Base-by-base conservation (phyloP, 2,329 filamentous ascomycete genomes). In the Parafenestella ontariensis region DNA sequence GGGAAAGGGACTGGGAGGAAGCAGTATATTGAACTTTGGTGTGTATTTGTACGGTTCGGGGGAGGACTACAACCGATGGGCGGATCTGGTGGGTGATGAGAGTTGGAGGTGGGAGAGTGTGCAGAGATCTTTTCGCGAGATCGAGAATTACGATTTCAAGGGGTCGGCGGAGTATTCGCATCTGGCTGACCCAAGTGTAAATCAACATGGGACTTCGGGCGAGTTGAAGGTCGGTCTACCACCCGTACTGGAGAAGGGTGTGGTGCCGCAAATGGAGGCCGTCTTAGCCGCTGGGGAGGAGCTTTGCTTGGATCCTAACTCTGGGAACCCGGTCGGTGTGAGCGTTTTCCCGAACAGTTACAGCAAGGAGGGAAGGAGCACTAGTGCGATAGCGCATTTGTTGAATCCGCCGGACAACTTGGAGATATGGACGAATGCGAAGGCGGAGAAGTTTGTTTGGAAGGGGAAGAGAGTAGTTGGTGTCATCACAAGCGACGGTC, bases 61-160 rank as follows among this genome's bases (percentile, higher is more conserved):
- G 1, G 84, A 85, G 46, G 87, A 89, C 58, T 89, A 85, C 55
- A 80, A 89, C 24, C 79, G 84, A 48, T 88, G 86, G 85, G 85
- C 85, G 1, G 72, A 77, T 0, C 56, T 82, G 1, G 81, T 85
- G 0, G 84, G 73, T 0, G 86, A 89, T 58, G 79, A 85, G 4
- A 66, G 73, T 0, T 89, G 82, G 69, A 59, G 63, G 2, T 89
- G 86, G 86, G 72, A 81, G 1, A 74, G 78, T 39, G 82, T 85
- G 24, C 78, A 83, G 52, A 54, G 70, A 3, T 77, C 82, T 0
- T 84, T 82, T 62, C 82, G 83, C 56, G 71, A 68, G 15, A 76
- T 89, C 17, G 85, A 88, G 66, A 80, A 73, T 0, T 87, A 84
- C 59, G 78, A 85, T 52, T 69, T 72, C 0, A 63, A 54, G 1